phyloP scores from a whole-genome alignment of 805 yeast genomes.

The Ogataea haglerorum region DNA sequence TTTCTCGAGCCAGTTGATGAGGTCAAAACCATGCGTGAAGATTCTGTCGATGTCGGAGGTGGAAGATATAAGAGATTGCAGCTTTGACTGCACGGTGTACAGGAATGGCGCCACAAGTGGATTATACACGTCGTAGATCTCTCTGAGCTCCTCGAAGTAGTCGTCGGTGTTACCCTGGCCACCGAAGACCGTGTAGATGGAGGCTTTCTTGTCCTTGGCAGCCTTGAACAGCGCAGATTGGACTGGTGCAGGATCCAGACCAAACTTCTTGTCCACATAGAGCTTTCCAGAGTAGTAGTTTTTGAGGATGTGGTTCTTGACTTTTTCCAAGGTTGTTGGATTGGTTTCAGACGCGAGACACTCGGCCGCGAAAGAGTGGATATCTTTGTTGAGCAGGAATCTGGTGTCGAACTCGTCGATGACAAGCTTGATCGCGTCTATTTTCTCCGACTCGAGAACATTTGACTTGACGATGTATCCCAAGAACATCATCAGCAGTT shows the following conservation, averaged over 20 bases:
- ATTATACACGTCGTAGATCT: constrained; percentile 71
- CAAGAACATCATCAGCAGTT: constrained; percentile 77
- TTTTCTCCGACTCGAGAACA: constrained; percentile 30
- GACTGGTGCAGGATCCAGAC: constrained; percentile 16
- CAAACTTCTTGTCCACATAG: constrained; percentile 27
- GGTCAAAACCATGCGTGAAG: constrained; percentile 90
- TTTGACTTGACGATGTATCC: constrained; percentile 53
- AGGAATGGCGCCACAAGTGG: constrained; percentile 73
- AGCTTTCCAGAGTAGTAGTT: constrained; percentile 58
- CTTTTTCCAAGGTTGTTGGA: constrained; percentile 70
- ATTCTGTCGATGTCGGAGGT: constrained; percentile 79
- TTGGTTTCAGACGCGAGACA: constrained; percentile 54
- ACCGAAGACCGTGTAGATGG: constrained; percentile 84
- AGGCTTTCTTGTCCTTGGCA: constrained; percentile 53
- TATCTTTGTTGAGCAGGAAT: constrained; percentile 71
- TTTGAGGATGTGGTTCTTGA: constrained; percentile 65
- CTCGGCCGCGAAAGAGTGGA: constrained; percentile 81
- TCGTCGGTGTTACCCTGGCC: constrained; percentile 99
- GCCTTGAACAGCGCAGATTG: constrained; percentile 54
- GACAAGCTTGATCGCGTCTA: constrained; percentile 64
- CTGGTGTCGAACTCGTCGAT: constrained; percentile 81
- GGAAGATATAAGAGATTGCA: constrained; percentile 64
- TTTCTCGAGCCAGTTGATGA: constrained; percentile 79
- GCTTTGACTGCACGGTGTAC: constrained; percentile 61
- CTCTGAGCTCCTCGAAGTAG: constrained; percentile 93